Percentiles rank a stretch among this genome's conserved stretches.
Conservation (phyloP, 176 grass and related monocot species). For the Echinochloa phyllopogon region DNA sequence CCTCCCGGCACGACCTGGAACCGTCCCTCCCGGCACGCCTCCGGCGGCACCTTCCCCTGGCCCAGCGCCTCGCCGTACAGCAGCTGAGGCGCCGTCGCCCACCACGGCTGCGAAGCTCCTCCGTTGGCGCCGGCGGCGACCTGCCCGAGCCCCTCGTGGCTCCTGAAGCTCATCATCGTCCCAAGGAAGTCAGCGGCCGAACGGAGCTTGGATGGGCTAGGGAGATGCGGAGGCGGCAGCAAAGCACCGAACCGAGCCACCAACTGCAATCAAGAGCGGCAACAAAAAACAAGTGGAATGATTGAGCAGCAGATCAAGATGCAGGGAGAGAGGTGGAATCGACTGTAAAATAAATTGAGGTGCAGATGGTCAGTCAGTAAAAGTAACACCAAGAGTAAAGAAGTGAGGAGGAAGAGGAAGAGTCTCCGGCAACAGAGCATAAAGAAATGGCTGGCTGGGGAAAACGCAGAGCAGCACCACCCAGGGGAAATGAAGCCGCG, state of each 20-base stretch:
- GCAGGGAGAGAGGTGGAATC: constrained; percentile 5
- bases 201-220: neutral
- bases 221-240: neutral
- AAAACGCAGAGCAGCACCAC: neutral
- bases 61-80: constrained; percentile 55
- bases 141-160: constrained; percentile 43
- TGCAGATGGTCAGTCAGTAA: neutral
- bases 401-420: neutral
- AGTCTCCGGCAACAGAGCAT: neutral
- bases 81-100: constrained; percentile 48
- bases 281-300: constrained; percentile 22
- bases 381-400: neutral
- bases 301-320: constrained; percentile 13
- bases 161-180: constrained; percentile 54
- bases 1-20: constrained; percentile 49
- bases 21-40: constrained; percentile 45
- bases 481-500: neutral
- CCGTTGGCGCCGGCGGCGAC: constrained; percentile 6
- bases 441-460: neutral
- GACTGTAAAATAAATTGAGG: neutral
- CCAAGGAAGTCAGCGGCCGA: neutral
- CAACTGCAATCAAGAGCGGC: constrained; percentile 44
- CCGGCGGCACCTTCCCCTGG: constrained; percentile 46
- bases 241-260: constrained; percentile 43
- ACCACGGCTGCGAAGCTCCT: constrained; percentile 58